Evolutionary conservation across 2,329 filamentous ascomycete genomes (phyloP), one percentile per base, ranked within the genome.

Genomic region (Teratosphaeria gauchensis): DNA sequence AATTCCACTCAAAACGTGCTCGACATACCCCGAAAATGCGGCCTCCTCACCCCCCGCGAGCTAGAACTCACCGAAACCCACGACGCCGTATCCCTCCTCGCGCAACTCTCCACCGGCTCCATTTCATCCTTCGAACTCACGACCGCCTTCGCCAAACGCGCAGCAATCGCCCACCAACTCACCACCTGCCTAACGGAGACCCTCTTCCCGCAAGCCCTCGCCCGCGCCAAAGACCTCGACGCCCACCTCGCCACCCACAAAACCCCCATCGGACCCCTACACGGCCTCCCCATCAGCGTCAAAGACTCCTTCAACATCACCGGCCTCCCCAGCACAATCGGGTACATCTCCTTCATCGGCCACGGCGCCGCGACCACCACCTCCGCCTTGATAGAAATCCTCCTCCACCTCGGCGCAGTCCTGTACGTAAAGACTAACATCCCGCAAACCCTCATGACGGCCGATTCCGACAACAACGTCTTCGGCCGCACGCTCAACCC

Each of bases 221-320:
- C 57, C 16, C 54, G 67, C 51, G 69, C 65, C 7, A 57, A 62
- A 14, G 53, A 62, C 12, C 64, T 69, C 16, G 69, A 71, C 51
- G 51, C 57, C 11, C 60, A 66, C 33, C 60, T 66, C 16, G 59
- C 58, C 11, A 52, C 59, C 21, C 60, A 66, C 38, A 57, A 62
- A 55, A 60, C 58, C 28, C 58, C 63, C 12, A 9, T 66, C 30
- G 63, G 66, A 21, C 59, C 69, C 38, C 56, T 67, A 80, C 11
- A 82, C 82, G 67, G 82, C 0, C 68, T 84, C 2, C 81, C 81
- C 0, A 74, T 84, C 57, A 79, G 76, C 5, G 64, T 84, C 12
- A 86, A 86, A 66, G 84, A 86, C 56, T 82, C 83, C 14, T 86
- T 86, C 69, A 79, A 85, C 28, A 73, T 87, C 51, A 79, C 79